These are phyloP conservation scores for Penicillium italicum DNA, from an alignment of 2,329 filamentous ascomycete genomes.

Conservation along the genomic window DNA sequence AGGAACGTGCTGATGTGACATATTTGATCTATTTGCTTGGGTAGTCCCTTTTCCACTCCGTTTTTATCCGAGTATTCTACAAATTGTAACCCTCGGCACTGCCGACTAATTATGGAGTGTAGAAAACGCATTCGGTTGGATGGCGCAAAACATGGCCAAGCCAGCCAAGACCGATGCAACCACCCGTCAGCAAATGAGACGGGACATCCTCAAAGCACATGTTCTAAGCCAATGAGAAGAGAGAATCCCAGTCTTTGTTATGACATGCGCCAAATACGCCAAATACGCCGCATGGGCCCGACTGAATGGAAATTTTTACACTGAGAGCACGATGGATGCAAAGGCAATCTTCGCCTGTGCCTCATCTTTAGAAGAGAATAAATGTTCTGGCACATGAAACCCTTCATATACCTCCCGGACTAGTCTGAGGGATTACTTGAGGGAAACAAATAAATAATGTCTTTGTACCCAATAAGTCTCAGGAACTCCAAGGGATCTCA, in stretches of 20 bases:
- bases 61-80: neutral
- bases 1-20: neutral
- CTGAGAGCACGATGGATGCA: neutral
- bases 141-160: neutral
- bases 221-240: neutral
- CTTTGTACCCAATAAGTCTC: neutral
- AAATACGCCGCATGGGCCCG: neutral
- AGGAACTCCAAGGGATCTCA: neutral
- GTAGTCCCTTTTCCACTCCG: neutral
- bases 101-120: neutral
- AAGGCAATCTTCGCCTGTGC: neutral
- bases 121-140: neutral
- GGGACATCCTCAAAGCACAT: neutral
- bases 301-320: neutral
- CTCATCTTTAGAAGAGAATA: neutral
- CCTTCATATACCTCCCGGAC: neutral
- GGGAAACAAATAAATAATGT: neutral
- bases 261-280: conserved; percentile 4
- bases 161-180: conserved; percentile 1
- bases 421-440: neutral
- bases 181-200: neutral
- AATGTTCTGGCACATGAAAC: neutral
- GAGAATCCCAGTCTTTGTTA: neutral
- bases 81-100: neutral
- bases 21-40: neutral